Percentiles rank a stretch among this genome's conserved stretches.
Conservation (phyloP, 257 asterid genomes). For the Petunia axillaris region DNA sequence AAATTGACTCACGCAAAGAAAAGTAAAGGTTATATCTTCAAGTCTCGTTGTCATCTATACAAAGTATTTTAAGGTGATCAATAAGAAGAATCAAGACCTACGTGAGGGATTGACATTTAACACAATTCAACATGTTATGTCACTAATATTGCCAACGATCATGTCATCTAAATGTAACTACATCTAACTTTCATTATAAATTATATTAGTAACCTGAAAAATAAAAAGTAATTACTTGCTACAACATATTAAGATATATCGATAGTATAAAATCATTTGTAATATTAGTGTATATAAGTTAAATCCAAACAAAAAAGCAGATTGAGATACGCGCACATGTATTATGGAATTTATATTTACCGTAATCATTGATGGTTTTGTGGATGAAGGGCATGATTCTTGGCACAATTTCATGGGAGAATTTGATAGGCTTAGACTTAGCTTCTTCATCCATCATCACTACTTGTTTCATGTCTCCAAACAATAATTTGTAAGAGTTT, state of each 20-base stretch:
- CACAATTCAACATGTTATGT: neutral
- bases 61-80: neutral
- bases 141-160: neutral
- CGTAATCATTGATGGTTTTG: conserved; percentile 30
- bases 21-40: neutral
- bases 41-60: neutral
- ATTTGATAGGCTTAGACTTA: conserved; percentile 44
- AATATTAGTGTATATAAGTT: neutral
- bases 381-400: conserved; percentile 40
- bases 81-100: no score
- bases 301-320: neutral
- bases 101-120: no score
- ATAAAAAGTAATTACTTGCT: no score
- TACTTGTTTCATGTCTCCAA: conserved; percentile 52
- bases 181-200: no score
- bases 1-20: neutral
- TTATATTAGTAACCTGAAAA: no score
- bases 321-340: neutral
- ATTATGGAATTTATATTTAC: conserved; percentile 10
- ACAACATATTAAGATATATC: neutral
- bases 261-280: neutral
- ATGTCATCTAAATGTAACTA: no score
- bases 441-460: conserved; percentile 37
- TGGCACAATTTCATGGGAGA: conserved; percentile 41
- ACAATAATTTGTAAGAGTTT: conserved; percentile 41